These are phyloP conservation scores for Trifolium repens DNA, from an alignment of 306 rosid genomes.

Conservation along the genomic window DNA sequence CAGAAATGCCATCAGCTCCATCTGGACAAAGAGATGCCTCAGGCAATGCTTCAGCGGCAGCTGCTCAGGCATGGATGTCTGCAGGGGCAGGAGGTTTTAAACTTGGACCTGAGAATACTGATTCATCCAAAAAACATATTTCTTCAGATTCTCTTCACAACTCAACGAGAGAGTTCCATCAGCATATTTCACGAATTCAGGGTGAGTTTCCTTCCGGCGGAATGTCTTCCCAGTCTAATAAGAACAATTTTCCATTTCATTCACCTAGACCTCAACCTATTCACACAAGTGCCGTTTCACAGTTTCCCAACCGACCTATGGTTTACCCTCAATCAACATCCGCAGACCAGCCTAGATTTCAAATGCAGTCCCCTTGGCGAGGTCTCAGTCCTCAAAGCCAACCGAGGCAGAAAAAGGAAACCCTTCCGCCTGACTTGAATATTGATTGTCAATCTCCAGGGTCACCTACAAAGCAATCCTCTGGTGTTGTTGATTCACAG, in stretches of 20 bases:
- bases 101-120: constrained; percentile 61
- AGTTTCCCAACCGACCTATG: constrained; percentile 61
- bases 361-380: constrained; percentile 74
- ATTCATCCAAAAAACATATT: constrained; percentile 62
- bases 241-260: constrained; percentile 61
- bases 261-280: constrained; percentile 61
- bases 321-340: constrained; percentile 68
- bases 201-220: constrained; percentile 74
- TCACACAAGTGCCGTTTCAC: constrained; percentile 53
- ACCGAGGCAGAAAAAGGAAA: constrained; percentile 74
- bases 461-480: constrained; percentile 87
- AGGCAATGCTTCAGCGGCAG: constrained; percentile 80
- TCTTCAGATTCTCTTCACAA: constrained; percentile 73
- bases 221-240: constrained; percentile 62
- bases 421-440: constrained; percentile 95
- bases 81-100: constrained; percentile 83
- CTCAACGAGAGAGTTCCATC: constrained; percentile 66
- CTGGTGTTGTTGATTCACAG: constrained; percentile 85
- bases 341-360: constrained; percentile 76
- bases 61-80: constrained; percentile 98
- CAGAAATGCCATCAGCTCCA: constrained; percentile 54
- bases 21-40: constrained; percentile 63
- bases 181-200: constrained; percentile 57
- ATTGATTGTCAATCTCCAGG: constrained; percentile 90
- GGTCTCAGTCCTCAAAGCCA: constrained; percentile 65